A percentile compares a stretch with the other conserved stretches of the same genome.
Evolutionary conservation across 2,329 filamentous ascomycete genomes (phyloP).

Genomic region (Ophiocordyceps camponoti-saundersi): DNA sequence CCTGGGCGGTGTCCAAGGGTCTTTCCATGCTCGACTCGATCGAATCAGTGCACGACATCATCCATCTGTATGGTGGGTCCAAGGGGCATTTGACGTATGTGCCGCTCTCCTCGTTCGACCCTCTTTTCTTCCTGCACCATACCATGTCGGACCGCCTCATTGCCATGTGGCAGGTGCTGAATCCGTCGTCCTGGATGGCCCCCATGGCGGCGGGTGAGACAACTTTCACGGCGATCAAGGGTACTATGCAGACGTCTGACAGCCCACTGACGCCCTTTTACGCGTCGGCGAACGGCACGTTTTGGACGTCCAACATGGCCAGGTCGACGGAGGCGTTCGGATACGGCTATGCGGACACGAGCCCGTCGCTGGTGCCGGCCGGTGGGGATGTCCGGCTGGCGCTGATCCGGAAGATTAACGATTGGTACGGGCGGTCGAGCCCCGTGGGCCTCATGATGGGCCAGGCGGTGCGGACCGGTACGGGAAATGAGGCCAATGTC

Average conservation of each 20-base stretch:
- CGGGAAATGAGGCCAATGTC: slow-evolving; percentile 3
- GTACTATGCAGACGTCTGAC: slow-evolving; percentile 33
- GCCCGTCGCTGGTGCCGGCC: slow-evolving; percentile 7
- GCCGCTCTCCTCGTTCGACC: slow-evolving; percentile 62
- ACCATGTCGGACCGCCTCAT: slow-evolving; percentile 59
- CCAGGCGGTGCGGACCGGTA: background rate
- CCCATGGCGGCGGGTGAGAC: slow-evolving; percentile 34
- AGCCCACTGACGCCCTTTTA: slow-evolving; percentile 54
- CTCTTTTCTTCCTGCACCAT: slow-evolving; percentile 65
- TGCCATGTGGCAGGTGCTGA: slow-evolving; percentile 60
- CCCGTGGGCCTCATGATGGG: slow-evolving; percentile 7
- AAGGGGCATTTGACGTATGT: slow-evolving; percentile 55
- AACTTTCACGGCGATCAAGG: slow-evolving; percentile 42
- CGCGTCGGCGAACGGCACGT: slow-evolving; percentile 34
- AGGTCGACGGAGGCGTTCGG: slow-evolving; percentile 45
- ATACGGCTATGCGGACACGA: slow-evolving; percentile 57
- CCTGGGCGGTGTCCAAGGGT: slow-evolving; percentile 32
- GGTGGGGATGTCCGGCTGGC: slow-evolving; percentile 12
- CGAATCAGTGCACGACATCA: slow-evolving; percentile 45
- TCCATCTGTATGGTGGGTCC: slow-evolving; percentile 41
- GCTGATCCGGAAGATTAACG: slow-evolving; percentile 33
- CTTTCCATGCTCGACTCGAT: slow-evolving; percentile 42
- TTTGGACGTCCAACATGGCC: slow-evolving; percentile 50
- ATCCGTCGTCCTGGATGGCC: slow-evolving; percentile 50
- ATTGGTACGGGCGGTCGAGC: slow-evolving; percentile 19